A percentile compares a stretch with the other conserved stretches of the same genome.
phyloP scores from a whole-genome alignment of 164 flowering plant species.

The Nymphaea thermarum region DNA sequence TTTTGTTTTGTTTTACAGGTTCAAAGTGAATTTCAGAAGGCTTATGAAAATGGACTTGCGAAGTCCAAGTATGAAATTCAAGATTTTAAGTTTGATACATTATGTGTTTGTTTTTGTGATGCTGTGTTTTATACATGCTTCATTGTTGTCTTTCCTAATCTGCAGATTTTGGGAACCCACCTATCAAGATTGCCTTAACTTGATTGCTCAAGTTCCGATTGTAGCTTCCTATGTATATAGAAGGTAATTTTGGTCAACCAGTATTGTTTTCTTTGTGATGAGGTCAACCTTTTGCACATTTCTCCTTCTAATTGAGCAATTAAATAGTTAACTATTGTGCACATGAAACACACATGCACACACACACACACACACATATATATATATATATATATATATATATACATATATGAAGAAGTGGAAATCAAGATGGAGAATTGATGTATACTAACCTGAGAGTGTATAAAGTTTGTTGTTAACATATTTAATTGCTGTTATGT shows the following conservation, averaged over 20 bases:
- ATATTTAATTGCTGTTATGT: too few relatives aligned
- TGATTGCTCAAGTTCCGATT: constrained; percentile 85
- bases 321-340: too few relatives aligned
- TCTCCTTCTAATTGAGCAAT: too few relatives aligned
- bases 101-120: neutral
- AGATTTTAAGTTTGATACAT: neutral
- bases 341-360: too few relatives aligned
- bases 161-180: constrained; percentile 96
- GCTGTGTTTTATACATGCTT: neutral
- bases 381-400: too few relatives aligned
- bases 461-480: too few relatives aligned
- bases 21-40: constrained; percentile 94
- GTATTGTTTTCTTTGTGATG: neutral
- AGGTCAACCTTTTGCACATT: neutral
- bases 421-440: too few relatives aligned
- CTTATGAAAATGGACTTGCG: constrained; percentile 83
- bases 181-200: constrained; percentile 75
- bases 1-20: constrained; percentile 37
- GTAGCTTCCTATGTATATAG: constrained; percentile 88
- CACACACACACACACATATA: too few relatives aligned
- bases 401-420: too few relatives aligned
- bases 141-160: constrained; percentile 1
- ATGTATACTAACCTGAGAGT: too few relatives aligned
- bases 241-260: constrained; percentile 31
- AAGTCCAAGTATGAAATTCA: constrained; percentile 57